Evolutionary conservation across 495 filamentous ascomycete genomes (phyloP).

Genomic region (Delitschia confertaspora): DNA sequence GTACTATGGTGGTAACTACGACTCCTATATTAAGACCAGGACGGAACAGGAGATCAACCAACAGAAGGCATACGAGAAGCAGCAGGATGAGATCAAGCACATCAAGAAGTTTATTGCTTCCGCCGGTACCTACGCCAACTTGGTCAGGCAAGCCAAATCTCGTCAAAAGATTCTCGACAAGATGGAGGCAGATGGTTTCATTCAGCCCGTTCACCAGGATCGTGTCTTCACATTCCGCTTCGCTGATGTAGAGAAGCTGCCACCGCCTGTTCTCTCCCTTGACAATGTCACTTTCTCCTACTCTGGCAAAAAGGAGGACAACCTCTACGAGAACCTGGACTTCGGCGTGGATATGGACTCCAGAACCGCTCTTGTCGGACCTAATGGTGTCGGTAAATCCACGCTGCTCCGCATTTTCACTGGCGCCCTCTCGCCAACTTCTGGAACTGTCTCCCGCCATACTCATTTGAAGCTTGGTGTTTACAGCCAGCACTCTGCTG

Average conservation of each 20-base stretch:
- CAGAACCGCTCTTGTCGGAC: conserved; percentile 90
- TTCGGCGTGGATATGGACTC: conserved; percentile 99
- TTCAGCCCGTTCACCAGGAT: conserved; percentile 78
- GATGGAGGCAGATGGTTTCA: conserved; percentile 99
- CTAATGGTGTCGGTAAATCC: conserved; percentile 99
- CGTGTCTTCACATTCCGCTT: conserved; percentile 97
- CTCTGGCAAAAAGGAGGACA: conserved; percentile 78
- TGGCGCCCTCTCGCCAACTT: conserved; percentile 79
- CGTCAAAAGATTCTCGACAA: conserved; percentile 99
- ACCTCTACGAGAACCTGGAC: conserved; percentile 92
- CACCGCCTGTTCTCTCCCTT: conserved; percentile 90
- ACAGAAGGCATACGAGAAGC: conserved; percentile 96
- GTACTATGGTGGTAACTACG: conserved; percentile 99
- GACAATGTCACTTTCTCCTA: conserved; percentile 98
- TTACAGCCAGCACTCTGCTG: conserved; percentile 96
- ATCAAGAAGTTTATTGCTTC: conserved; percentile 99
- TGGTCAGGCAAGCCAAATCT: conserved; percentile 97
- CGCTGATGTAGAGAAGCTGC: conserved; percentile 96
- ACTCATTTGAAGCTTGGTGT: conserved; percentile 97
- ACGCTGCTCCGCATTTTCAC: conserved; percentile 97
- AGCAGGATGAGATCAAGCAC: conserved; percentile 97
- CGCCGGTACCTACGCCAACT: conserved; percentile 98
- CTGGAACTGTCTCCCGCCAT: conserved; percentile 75
- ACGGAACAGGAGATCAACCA: conserved; percentile 94
- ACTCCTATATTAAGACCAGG: conserved; percentile 90